phyloP scores from a whole-genome alignment of 202 grass and related monocot species.

The Tripidium arundinaceum region DNA sequence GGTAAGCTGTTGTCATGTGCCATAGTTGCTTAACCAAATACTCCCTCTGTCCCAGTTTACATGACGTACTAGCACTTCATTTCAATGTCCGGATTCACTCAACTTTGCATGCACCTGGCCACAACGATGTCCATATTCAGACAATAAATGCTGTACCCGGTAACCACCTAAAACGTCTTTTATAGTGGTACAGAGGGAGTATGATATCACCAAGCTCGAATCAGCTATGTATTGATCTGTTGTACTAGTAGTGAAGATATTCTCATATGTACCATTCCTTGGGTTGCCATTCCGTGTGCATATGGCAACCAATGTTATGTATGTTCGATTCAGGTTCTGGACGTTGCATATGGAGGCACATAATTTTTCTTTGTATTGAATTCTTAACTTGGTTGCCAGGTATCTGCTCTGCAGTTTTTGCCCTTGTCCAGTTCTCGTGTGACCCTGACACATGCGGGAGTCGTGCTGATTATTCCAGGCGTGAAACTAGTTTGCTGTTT shows the following conservation, averaged over 20 bases:
- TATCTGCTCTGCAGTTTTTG: neutral
- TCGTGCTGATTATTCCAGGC: neutral
- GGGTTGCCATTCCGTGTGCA: neutral
- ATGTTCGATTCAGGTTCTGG: constrained; percentile 11
- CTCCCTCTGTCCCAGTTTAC: no score
- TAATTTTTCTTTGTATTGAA: neutral
- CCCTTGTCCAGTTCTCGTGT: neutral
- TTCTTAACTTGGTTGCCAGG: neutral
- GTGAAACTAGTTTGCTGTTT: neutral
- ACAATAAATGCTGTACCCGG: no score
- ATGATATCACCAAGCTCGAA: neutral
- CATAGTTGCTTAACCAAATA: constrained; percentile 19
- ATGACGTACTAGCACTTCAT: no score
- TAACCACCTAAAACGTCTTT: no score
- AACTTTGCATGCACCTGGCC: no score
- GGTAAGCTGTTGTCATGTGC: neutral
- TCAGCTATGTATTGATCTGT: neutral
- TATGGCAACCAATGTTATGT: neutral
- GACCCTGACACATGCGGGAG: neutral
- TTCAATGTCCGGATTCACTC: no score
- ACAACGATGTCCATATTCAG: no score
- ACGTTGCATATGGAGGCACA: neutral
- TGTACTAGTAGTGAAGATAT: constrained; percentile 6
- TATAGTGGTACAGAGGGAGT: no score
- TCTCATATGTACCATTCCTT: neutral